These are phyloP conservation scores for Eucalyptus cladocalyx DNA, from an alignment of 345 rosid genomes.

Conservation along the genomic window DNA sequence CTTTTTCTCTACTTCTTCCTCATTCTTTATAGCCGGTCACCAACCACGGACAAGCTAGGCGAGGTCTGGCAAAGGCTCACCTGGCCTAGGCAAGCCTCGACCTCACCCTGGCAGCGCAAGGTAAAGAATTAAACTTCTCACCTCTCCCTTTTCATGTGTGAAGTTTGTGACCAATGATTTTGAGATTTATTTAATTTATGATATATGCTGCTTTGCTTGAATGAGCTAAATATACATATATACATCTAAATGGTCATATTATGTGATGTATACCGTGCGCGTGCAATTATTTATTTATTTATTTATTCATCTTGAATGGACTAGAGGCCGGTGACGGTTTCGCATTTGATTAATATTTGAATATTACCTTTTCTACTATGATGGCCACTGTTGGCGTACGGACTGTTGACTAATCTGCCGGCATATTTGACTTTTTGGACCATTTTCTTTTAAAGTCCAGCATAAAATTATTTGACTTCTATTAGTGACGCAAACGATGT, in stretches of 20 bases:
- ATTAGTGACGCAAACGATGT: background rate
- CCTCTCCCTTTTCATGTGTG: too few relatives aligned
- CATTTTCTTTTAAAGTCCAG: background rate
- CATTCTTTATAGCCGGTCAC: too few relatives aligned
- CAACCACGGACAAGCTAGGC: too few relatives aligned
- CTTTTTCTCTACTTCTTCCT: too few relatives aligned
- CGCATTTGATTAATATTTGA: background rate
- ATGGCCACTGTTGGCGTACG: background rate
- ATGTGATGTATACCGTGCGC: background rate
- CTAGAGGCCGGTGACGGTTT: background rate
- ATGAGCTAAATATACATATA: background rate
- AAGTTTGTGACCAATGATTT: too few relatives aligned
- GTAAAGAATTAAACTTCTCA: too few relatives aligned
- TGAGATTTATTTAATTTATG: background rate
- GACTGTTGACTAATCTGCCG: background rate
- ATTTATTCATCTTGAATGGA: background rate
- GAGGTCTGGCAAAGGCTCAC: too few relatives aligned
- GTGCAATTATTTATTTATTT: background rate
- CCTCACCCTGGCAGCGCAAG: fast-evolving
- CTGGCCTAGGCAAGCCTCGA: too few relatives aligned
- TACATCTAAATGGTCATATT: background rate
- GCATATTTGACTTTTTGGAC: background rate
- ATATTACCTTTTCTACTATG: background rate
- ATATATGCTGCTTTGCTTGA: background rate
- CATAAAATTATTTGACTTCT: background rate